Percentiles rank a stretch among this genome's conserved stretches.
Conservation (phyloP, 1,139 yeast species). For the Geotrichum carabidarum region DNA sequence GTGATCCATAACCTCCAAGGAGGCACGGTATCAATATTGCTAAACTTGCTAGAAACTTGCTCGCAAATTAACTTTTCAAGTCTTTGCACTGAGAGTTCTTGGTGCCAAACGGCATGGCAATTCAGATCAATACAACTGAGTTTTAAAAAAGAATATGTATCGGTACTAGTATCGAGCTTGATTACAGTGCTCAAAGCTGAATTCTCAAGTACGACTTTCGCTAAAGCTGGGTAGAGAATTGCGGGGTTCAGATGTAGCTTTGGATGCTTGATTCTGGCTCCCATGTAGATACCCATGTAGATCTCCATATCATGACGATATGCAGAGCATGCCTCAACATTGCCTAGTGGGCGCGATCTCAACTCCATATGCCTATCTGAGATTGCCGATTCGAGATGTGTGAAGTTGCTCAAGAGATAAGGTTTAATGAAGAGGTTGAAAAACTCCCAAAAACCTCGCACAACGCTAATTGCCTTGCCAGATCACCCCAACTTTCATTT, state of each 20-base stretch:
- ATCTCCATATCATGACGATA: slow-evolving; percentile 13
- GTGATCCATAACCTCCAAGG: slow-evolving; percentile 17
- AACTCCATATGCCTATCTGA: background rate
- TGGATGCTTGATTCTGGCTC: slow-evolving; percentile 5
- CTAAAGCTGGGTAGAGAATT: slow-evolving; percentile 5
- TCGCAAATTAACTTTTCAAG: background rate
- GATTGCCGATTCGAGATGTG: background rate
- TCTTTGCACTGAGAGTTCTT: background rate
- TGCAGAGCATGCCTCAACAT: slow-evolving; percentile 1
- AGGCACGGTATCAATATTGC: background rate
- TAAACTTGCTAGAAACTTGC: slow-evolving; percentile 7
- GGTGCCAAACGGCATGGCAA: background rate
- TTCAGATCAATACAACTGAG: slow-evolving; percentile 4
- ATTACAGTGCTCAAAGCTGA: slow-evolving; percentile 5
- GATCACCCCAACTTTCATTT: background rate
- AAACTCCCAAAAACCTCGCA: background rate
- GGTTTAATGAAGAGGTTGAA: background rate
- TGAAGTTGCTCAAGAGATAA: background rate
- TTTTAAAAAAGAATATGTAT: background rate
- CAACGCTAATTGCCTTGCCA: background rate
- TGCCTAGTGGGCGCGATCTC: background rate
- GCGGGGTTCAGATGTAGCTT: background rate
- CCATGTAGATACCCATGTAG: slow-evolving; percentile 7
- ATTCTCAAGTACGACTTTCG: background rate
- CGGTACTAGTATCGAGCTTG: background rate